phyloP scores from a whole-genome alignment of 2,329 filamentous ascomycete species.

The Neofusicoccum cordaticola region DNA sequence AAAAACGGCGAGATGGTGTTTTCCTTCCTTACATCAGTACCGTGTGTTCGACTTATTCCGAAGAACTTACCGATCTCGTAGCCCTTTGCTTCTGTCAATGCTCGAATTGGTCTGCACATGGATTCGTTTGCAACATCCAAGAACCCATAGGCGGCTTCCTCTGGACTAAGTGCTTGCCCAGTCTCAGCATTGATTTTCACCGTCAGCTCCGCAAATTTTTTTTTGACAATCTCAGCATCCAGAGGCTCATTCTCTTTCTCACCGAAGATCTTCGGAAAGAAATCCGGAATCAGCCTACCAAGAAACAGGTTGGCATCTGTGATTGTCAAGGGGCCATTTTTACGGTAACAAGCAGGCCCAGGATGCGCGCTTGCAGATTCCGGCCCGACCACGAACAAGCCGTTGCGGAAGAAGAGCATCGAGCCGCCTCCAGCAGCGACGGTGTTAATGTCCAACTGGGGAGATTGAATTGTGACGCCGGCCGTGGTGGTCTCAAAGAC shows the following conservation, averaged over 20 bases:
- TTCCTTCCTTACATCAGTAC: constrained; percentile 51
- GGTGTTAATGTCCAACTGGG: constrained; percentile 91
- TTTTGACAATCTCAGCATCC: constrained; percentile 40
- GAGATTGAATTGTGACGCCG: constrained; percentile 86
- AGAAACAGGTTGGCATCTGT: constrained; percentile 78
- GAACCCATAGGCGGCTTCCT: constrained; percentile 27
- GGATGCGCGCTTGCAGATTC: constrained; percentile 87
- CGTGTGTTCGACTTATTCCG: too few species aligned
- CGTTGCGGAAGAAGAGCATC: constrained; percentile 81
- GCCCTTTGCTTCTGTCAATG: constrained; percentile 29
- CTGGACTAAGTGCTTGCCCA: constrained; percentile 28
- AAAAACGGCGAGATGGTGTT: constrained; percentile 39
- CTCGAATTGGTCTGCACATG: constrained; percentile 30
- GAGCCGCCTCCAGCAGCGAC: constrained; percentile 89
- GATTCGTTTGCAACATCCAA: constrained; percentile 37
- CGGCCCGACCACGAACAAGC: constrained; percentile 84
- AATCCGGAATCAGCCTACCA: constrained; percentile 49
- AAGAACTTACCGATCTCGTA: constrained; percentile 19
- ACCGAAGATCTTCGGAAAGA: constrained; percentile 36
- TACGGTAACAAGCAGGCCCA: constrained; percentile 85
- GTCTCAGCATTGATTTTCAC: constrained; percentile 40
- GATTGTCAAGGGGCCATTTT: constrained; percentile 82
- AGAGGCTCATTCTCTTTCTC: constrained; percentile 34
- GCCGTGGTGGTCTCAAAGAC: constrained; percentile 93
- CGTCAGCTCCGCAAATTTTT: constrained; percentile 44